phyloP scores from a whole-genome alignment of 805 yeast genomes.

The Ogataea methanolica region DNA sequence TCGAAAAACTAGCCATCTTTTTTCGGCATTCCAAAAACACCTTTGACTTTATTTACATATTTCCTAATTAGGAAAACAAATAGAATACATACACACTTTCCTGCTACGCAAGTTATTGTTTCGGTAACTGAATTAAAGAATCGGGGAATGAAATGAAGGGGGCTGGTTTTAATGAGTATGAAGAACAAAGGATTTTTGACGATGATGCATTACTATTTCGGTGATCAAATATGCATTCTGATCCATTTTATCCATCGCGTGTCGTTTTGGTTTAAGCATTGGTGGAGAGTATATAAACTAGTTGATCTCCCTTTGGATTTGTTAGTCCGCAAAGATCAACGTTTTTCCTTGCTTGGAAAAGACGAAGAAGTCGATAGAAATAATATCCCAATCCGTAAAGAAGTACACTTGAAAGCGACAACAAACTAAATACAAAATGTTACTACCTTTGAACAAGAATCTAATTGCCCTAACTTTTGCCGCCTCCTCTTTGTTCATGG shows the following conservation, averaged over 20 bases:
- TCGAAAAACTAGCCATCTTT: too few relatives aligned
- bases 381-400: too few relatives aligned
- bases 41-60: conserved; percentile 3
- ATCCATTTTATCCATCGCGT: too few relatives aligned
- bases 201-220: not conserved
- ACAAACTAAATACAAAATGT: not conserved
- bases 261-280: too few relatives aligned
- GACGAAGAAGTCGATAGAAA: too few relatives aligned
- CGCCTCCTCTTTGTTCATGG: conserved; percentile 6
- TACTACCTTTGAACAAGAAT: conserved; percentile 9
- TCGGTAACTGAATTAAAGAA: not conserved
- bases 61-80: conserved; percentile 14
- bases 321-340: too few relatives aligned
- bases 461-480: conserved; percentile 9
- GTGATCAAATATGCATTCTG: not conserved
- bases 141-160: not conserved
- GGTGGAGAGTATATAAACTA: too few relatives aligned
- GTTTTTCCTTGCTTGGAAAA: too few relatives aligned
- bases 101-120: too few relatives aligned
- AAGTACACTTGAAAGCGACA: too few relatives aligned
- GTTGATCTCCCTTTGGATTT: too few relatives aligned
- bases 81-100: conserved; percentile 2
- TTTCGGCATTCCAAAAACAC: too few relatives aligned
- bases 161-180: not conserved
- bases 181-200: not conserved